Conservation (phyloP, 2,329 filamentous ascomycete species). For the Colletotrichum truncatum region DNA sequence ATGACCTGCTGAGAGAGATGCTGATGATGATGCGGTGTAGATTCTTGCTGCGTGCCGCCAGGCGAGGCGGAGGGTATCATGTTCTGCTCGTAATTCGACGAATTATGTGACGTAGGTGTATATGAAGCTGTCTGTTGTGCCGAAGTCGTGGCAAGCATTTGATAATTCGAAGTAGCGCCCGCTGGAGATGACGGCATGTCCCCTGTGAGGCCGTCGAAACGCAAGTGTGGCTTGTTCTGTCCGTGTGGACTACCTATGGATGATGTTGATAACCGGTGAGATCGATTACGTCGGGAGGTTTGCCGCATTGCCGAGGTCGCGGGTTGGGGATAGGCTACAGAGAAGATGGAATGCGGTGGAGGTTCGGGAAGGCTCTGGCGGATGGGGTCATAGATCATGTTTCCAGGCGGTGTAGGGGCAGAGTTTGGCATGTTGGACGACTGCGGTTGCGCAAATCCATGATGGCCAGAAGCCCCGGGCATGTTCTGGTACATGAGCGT, state of each 20-base stretch:
- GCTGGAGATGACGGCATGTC: constrained; percentile 39
- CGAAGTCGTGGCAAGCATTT: constrained; percentile 34
- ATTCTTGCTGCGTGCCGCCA: constrained; percentile 49
- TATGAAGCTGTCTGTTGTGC: constrained; percentile 38
- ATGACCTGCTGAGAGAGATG: constrained; percentile 5
- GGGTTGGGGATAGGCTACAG: constrained; percentile 58
- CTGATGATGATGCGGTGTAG: constrained; percentile 25
- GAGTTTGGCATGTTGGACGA: constrained; percentile 37
- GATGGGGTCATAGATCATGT: constrained; percentile 69
- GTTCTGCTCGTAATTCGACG: constrained; percentile 53
- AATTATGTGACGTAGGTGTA: constrained; percentile 51
- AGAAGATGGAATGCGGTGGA: constrained; percentile 53
- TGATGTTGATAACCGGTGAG: constrained; percentile 36
- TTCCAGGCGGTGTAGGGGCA: constrained; percentile 61
- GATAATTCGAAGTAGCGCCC: constrained; percentile 35
- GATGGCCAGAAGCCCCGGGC: constrained; percentile 38
- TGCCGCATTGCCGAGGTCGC: constrained; percentile 58
- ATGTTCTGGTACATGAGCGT: constrained; percentile 80
- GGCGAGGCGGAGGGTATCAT: constrained; percentile 50
- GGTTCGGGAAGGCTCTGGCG: constrained; percentile 62
- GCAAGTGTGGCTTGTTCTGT: constrained; percentile 32
- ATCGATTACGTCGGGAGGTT: constrained; percentile 44
- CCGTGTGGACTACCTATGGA: constrained; percentile 23
- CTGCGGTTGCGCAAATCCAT: background rate
- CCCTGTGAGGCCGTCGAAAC: constrained; percentile 41